Evolutionary conservation across 345 rosid genomes (phyloP).

Genomic region (Eucalyptus regnans): DNA sequence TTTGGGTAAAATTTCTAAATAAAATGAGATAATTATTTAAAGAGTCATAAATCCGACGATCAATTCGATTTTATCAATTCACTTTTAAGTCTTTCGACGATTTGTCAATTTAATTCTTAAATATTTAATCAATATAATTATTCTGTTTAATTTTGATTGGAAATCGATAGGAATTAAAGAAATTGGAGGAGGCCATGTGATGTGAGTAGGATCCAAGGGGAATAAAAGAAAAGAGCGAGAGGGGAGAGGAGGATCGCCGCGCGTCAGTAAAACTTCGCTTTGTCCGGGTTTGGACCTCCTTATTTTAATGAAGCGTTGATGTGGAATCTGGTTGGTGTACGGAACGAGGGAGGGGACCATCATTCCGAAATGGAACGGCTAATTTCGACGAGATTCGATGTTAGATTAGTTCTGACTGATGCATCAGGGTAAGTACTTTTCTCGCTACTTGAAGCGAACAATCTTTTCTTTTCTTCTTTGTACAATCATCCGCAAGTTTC

Average conservation of each 20-base stretch:
- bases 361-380: neutral
- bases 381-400: neutral
- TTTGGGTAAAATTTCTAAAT: neutral
- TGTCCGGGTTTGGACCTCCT: neutral
- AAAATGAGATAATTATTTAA: neutral
- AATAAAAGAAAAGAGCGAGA: neutral
- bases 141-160: rapidly evolving
- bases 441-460: neutral
- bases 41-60: rapidly evolving
- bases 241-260: neutral
- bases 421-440: neutral
- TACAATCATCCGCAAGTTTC: neutral
- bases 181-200: neutral
- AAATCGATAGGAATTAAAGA: neutral
- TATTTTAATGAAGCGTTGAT: neutral
- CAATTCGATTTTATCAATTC: rapidly evolving
- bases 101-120: rapidly evolving
- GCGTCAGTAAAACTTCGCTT: neutral
- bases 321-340: neutral
- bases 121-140: rapidly evolving
- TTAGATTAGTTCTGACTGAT: neutral
- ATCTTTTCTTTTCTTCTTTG: neutral
- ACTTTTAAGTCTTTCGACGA: rapidly evolving
- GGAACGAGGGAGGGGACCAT: neutral
- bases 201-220: neutral